Evolutionary conservation across 2,329 filamentous ascomycete genomes (phyloP), one percentile per base, ranked within the genome.

Genomic region (Aspergillus pseudotamarii): DNA sequence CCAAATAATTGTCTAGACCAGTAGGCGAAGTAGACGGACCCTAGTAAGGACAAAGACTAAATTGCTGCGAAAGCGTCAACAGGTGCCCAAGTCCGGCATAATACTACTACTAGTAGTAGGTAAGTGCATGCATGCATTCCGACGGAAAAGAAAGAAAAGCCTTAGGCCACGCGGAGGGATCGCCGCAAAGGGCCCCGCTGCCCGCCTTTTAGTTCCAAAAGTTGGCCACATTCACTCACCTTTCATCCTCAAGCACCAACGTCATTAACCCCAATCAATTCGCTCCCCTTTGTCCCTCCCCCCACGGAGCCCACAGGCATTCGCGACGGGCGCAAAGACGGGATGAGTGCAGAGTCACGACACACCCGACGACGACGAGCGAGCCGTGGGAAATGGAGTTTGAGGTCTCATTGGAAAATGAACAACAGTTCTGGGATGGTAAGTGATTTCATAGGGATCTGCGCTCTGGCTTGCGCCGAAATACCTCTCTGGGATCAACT

Each of bases 391-490:
- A 78, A 78, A 89, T 89, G 87, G 81, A 91, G 81, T 86, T 88
- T 80, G 90, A 93, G 79, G 85, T 86, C 74, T 85, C 85, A 72
- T 86, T 92, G 78, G 90, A 94, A 79, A 89, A 88, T 78, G 92
- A 93, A 81, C 87, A 93, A 78, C 89, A 94, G 80, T 93, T 97
- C 82, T 97, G 93, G 94, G 85, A 89, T 80, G 91, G 94, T 96
- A 78, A 77, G 85, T 75, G 21, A 21, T 36, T 55, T 38, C 51
- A 55, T 55, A 19, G 36, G 21, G 51, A 55, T 55, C 64, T 58
- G 30, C 70, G 69, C 78, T 75, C 19, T 59, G 28, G 6, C 26
- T 30, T 28, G 46, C 46, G 46, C 46, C 26, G 32, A 51, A 51
- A 8, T 19, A 51, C 26, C 46, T 30, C 10, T 28, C 9, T 32